Evolutionary conservation across 768 basidiomycete species (phyloP).

Genomic region (Coprinellus micaceus): DNA sequence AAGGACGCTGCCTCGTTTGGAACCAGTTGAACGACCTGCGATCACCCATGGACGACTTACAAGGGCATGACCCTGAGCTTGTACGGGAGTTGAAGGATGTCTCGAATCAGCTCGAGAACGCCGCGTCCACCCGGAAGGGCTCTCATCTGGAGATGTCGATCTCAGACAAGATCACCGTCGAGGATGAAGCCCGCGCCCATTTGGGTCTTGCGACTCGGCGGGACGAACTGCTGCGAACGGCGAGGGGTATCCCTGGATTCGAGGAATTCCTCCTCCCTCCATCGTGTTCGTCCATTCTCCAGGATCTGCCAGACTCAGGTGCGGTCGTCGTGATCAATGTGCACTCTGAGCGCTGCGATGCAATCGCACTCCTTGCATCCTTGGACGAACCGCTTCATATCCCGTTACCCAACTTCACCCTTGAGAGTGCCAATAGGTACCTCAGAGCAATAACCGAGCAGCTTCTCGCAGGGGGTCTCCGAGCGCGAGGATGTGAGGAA

Average conservation of each 20-base stretch:
- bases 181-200: constrained; percentile 16
- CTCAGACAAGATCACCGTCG: constrained; percentile 9
- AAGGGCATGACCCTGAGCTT: constrained; percentile 7
- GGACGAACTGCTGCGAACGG: constrained; percentile 12
- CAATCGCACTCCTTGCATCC: constrained; percentile 12
- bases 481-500: too few species aligned
- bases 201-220: constrained; percentile 16
- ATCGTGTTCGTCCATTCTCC: background rate
- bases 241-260: constrained; percentile 16
- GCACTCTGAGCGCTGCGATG: constrained; percentile 17
- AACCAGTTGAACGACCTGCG: constrained; percentile 23
- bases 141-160: too few species aligned
- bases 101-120: constrained; percentile 13
- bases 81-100: constrained; percentile 12
- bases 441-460: too few species aligned
- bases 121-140: constrained; percentile 2
- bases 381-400: constrained; percentile 10
- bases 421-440: background rate
- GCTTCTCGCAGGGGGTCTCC: too few species aligned
- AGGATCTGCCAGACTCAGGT: constrained; percentile 12
- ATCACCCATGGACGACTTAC: constrained; percentile 21
- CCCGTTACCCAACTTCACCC: constrained; percentile 4
- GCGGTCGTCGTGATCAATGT: constrained; percentile 20
- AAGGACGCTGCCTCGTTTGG: constrained; percentile 28
- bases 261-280: constrained; percentile 19